Base-by-base conservation (phyloP, 345 rosid species). In the Toxicodendron radicans region DNA sequence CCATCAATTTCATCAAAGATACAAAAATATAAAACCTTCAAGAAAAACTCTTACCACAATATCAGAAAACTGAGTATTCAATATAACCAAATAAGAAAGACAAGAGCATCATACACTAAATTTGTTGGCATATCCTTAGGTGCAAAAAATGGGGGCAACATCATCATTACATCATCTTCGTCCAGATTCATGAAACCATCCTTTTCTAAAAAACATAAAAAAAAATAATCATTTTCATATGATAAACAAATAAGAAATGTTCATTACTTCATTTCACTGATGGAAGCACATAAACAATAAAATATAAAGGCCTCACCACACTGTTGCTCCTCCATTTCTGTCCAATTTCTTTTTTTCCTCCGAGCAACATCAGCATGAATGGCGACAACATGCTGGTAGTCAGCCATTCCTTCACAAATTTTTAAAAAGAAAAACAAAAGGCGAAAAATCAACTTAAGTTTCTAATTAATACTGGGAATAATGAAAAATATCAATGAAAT, bases 381-480 rank as follows among this genome's bases (percentile, higher is more conserved):
- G 64, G 94, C 82, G 58, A 95, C 80, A 60, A 95, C 98, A 86
- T 92, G 98, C 84, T 95, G 99, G 76, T 91, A 95, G 79, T 95
- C 99, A 27, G 78, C 95, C 98, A 92, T 92, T 68, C 99, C 98
- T 94, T 78, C 3, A 60, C 27, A 59, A 83, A 73, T 67, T 58
- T 66, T 58, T n/a, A 41, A 35, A 35, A 35, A 35, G 53, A 10
- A 49, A 49, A 11, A 49, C 13, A 24, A 61, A 51, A 38, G 32
- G 17, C 57, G 21, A 58, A 69, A 69, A 10, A 46, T 70, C 60
- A 49, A 71, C 53, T 67, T 51, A 27, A 43, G 3, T 35, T 23
- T 66, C 38, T 48, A 4, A 52, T 20, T 30, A 61, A 14, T 63
- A 20, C 14, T 18, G 30, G 48, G 54, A 11, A 46, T 16, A 45